These are phyloP conservation scores for Penicillium sclerotigenum DNA, from an alignment of 2,329 filamentous ascomycete species.

Conservation along the genomic window DNA sequence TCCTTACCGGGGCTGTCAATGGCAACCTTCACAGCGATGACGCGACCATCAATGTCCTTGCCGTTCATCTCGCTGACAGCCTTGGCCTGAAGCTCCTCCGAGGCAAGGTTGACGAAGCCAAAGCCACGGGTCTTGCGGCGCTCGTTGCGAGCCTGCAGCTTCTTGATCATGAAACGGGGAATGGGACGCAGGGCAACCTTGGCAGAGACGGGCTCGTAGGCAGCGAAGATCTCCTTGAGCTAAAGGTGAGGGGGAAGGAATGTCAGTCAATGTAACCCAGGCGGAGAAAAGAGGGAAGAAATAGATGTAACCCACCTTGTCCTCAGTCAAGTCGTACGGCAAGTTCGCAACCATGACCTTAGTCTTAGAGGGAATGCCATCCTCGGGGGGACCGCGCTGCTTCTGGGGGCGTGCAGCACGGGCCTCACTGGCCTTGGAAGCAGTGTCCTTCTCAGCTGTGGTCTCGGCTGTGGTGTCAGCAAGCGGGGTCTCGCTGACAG, in stretches of 20 bases:
- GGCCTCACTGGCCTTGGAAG: constrained; percentile 39
- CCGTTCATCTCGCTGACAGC: constrained; percentile 98
- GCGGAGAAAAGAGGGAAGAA: background rate
- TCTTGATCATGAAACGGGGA: constrained; percentile 99
- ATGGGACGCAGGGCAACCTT: constrained; percentile 99
- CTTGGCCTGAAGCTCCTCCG: constrained; percentile 96
- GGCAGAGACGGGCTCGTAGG: constrained; percentile 86
- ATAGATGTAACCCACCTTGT: constrained; percentile 65
- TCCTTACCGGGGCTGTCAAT: constrained; percentile 99
- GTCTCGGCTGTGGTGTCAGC: constrained; percentile 58
- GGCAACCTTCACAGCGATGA: constrained; percentile 99
- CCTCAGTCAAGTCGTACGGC: constrained; percentile 95
- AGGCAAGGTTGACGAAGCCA: constrained; percentile 93
- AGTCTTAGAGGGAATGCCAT: constrained; percentile 97
- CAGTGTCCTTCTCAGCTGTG: constrained; percentile 45
- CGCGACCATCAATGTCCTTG: constrained; percentile 97
- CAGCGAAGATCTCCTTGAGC: constrained; percentile 96
- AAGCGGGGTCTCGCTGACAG: constrained; percentile 51
- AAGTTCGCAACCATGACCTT: constrained; percentile 99
- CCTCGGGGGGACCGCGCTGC: constrained; percentile 93
- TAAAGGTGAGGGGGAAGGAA: constrained; percentile 42
- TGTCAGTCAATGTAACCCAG: constrained; percentile 25
- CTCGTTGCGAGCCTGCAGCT: constrained; percentile 96
- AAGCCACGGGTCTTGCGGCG: constrained; percentile 98
- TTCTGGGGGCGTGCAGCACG: constrained; percentile 58